phyloP scores from a whole-genome alignment of 306 rosid genomes.

The Psophocarpus tetragonolobus region DNA sequence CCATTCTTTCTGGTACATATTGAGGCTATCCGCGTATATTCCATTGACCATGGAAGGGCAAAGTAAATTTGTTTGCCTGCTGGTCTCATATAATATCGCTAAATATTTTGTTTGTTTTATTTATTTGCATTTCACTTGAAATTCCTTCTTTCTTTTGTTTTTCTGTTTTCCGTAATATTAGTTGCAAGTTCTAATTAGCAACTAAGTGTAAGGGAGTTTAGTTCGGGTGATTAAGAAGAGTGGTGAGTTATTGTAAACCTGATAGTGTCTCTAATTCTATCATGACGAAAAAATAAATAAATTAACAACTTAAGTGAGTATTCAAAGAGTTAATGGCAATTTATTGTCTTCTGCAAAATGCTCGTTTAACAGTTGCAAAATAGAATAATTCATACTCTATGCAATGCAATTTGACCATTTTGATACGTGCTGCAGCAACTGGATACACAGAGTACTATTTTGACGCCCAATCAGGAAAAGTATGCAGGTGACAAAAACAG shows the following conservation, averaged over 20 bases:
- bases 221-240: too few species aligned
- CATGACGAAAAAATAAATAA: too few species aligned
- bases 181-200: neutral
- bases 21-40: neutral
- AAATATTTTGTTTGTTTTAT: neutral
- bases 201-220: too few species aligned
- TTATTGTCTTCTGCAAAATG: neutral
- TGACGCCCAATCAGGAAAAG: slow-evolving; percentile 78
- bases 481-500: slow-evolving; percentile 70
- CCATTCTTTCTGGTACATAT: slow-evolving; percentile 86
- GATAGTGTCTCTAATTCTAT: too few species aligned
- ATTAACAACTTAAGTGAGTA: too few species aligned
- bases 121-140: neutral
- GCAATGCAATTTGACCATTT: slow-evolving; percentile 24
- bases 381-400: neutral
- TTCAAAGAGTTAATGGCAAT: slow-evolving; percentile 14
- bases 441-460: slow-evolving; percentile 92
- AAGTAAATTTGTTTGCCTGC: neutral
- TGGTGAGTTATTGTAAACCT: too few species aligned
- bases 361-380: neutral
- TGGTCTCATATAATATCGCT: neutral
- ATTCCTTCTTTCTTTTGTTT: neutral
- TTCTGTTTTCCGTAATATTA: neutral
- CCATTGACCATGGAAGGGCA: neutral
- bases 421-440: slow-evolving; percentile 66